Evolutionary conservation across 257 asterid genomes (phyloP).

Genomic region (Capsicum baccatum): DNA sequence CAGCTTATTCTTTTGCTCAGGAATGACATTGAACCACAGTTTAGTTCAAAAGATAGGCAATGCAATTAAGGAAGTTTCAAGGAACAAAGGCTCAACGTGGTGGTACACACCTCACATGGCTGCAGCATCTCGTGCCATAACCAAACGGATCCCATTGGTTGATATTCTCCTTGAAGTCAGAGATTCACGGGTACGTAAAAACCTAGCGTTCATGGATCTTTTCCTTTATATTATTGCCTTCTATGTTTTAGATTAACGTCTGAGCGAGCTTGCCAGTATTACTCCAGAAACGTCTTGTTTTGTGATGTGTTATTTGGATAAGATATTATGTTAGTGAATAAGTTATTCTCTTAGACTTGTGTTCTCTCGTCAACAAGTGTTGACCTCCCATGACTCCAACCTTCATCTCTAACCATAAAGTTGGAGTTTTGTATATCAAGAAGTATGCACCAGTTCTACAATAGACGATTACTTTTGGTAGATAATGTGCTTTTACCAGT

Average conservation of each 20-base stretch:
- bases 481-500: not conserved
- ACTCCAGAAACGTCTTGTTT: not conserved
- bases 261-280: conserved; percentile 15
- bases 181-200: conserved; percentile 70
- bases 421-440: not conserved
- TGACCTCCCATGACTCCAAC: not conserved
- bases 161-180: conserved; percentile 82
- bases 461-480: not conserved
- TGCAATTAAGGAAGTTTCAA: conserved; percentile 63
- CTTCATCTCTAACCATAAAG: not conserved
- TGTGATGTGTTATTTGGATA: not conserved
- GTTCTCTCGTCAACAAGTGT: not conserved
- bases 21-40: conserved; percentile 51
- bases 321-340: too few species aligned
- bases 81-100: conserved; percentile 71
- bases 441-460: not conserved
- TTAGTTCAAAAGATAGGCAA: conserved; percentile 63
- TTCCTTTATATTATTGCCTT: too few species aligned
- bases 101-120: conserved; percentile 95
- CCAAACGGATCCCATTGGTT: conserved; percentile 71
- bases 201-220: conserved; percentile 2
- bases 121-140: conserved; percentile 80
- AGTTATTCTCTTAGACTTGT: not conserved
- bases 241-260: conserved; percentile 37
- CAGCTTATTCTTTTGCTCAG: not conserved